Base-by-base conservation (phyloP, 306 rosid genomes). In the Prunus campanulata region DNA sequence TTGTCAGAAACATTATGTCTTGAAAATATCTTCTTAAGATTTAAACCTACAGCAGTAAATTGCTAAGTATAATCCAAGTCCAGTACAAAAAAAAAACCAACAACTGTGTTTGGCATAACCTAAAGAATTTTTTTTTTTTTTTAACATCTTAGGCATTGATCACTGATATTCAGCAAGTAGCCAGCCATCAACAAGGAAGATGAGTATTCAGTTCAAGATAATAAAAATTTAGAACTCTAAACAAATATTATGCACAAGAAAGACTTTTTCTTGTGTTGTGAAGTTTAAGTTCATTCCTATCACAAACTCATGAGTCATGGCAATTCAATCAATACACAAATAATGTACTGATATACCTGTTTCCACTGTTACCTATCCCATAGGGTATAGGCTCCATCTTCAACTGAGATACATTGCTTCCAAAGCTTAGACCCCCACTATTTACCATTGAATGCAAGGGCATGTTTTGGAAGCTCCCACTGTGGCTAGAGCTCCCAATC, bases 391-490 rank as follows among this genome's bases (percentile, higher is more conserved):
- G 12, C 49, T 56, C 75, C 80, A 77, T 70, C 74, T 54, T 46
- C 62, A 77, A 29, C 75, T 68, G 69, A 44, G 80, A 25, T 13
- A 7, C 68, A 46, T 67, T 20, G 29, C 80, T 13, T 56, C 80
- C 80, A 44, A 68, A 77, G 69, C 74, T 46, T 13, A 68, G 59
- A 47, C 12, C 51, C 15, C 74, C 74, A 60, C 59, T 22, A 22
- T 56, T 77, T 25, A 18, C 75, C 20, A 35, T 22, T 5, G 80
- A 77, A 2, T 46, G 80, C 59, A 68, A 54, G n/a, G 80, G 60
- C 74, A 48, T 68, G 48, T 70, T 85, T 57, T 78, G 89, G 62
- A 88, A 85, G 85, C 78, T 86, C 65, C 49, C 74, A 67, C 67
- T 44, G 24, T 68, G 64, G 65, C 74, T 44, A 68, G 27, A 12